These are phyloP conservation scores for Ministeria vibrans DNA, from an alignment of 78 protist genomes.

Conservation along the genomic window DNA sequence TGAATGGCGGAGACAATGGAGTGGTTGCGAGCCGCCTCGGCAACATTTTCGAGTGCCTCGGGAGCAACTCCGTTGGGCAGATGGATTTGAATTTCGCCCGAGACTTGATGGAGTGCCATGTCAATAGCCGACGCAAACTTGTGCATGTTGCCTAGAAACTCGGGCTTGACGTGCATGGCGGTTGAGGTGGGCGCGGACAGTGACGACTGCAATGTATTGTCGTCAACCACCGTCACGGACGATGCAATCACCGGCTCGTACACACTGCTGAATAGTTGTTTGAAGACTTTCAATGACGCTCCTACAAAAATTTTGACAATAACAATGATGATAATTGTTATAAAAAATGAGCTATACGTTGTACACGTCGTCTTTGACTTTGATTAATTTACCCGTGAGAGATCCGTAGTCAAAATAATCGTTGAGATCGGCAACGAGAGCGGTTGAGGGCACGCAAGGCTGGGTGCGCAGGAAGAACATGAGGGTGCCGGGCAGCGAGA, in stretches of 20 bases:
- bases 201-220: no score
- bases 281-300: neutral
- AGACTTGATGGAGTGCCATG: constrained; percentile 36
- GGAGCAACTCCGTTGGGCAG: no score
- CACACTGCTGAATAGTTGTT: neutral
- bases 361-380: neutral
- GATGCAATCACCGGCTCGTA: neutral
- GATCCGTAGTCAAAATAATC: neutral
- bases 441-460: neutral
- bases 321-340: neutral
- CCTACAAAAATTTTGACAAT: neutral
- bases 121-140: constrained; percentile 25
- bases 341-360: neutral
- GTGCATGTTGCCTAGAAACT: neutral
- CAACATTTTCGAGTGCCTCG: neutral
- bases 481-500: no score
- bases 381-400: no score
- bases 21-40: neutral
- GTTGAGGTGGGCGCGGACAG: neutral
- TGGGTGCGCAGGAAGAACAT: no score
- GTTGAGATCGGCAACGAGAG: neutral
- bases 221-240: neutral
- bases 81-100: constrained; percentile 22
- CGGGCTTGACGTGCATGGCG: neutral
- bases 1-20: neutral